These are phyloP conservation scores for Talaromyces ruber DNA, from an alignment of 495 filamentous ascomycete species.

Conservation along the genomic window DNA sequence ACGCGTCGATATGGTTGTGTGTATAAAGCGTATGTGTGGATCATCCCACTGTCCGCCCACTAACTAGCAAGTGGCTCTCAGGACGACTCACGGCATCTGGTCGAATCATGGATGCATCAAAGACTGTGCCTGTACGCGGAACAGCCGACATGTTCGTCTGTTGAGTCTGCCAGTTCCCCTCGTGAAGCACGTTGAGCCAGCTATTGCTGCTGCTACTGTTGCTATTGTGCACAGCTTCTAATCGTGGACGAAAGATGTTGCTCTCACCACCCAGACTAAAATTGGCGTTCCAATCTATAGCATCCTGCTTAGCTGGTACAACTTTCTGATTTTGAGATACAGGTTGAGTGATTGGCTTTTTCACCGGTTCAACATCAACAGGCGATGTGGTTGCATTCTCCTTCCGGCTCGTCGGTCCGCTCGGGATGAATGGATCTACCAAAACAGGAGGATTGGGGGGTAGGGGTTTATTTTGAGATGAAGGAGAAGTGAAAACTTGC, in stretches of 20 bases:
- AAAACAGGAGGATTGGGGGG: background rate
- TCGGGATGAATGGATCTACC: background rate
- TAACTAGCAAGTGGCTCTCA: slow-evolving; percentile 42
- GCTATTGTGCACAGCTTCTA: slow-evolving; percentile 53
- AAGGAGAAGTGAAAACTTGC: slow-evolving; percentile 13
- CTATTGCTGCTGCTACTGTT: slow-evolving; percentile 58
- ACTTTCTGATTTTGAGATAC: background rate
- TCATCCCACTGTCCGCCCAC: slow-evolving; percentile 41
- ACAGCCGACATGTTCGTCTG: slow-evolving; percentile 11
- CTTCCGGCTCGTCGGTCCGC: background rate
- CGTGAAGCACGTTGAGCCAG: slow-evolving; percentile 79
- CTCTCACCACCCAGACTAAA: slow-evolving; percentile 20
- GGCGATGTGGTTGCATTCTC: background rate
- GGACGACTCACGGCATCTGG: slow-evolving; percentile 27
- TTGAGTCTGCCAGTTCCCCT: slow-evolving; percentile 52
- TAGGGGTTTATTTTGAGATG: slow-evolving; percentile 1
- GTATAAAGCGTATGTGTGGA: background rate
- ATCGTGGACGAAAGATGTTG: slow-evolving; percentile 73
- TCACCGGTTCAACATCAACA: slow-evolving; percentile 1
- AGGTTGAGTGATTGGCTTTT: background rate
- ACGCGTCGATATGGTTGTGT: slow-evolving; percentile 7
- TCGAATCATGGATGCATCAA: slow-evolving; percentile 29
- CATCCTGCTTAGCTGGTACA: background rate
- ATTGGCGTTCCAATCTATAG: slow-evolving; percentile 1
- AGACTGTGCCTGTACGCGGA: slow-evolving; percentile 22